Evolutionary conservation across 2,329 filamentous ascomycete species (phyloP), one percentile per base, ranked within the genome.

Genomic region (Colletotrichum shisoi): DNA sequence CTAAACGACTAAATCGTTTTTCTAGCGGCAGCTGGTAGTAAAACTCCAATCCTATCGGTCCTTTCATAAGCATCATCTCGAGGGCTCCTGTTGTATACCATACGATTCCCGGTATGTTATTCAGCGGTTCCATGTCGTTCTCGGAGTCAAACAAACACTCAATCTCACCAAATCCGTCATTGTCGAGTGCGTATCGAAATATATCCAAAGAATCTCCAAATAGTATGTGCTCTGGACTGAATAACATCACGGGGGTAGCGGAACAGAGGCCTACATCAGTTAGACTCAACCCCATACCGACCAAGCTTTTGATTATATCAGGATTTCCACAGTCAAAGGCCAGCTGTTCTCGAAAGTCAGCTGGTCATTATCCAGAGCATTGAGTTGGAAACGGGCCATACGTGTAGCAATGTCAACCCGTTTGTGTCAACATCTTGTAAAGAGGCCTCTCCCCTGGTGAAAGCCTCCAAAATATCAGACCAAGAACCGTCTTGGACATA

Each of bases 401-500:
- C 61, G n/a, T 58, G 34, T 42, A 63, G n/a, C 13, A 63, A 6
- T 9, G 61, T 45, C 7, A 1, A 6, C 12, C 61, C 61, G 0
- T 2, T 0, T 0, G 12, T 1, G 3, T 44, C 1, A 15, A 54
- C 8, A 34, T 51, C 61, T 2, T 24, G 27, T 0, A 57, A 6
- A 7, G 52, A 63, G 3, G 62, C 40, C 5, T 39, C 7, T 5
- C 13, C 15, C 6, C 34, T 15, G 3, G 15, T 19, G 0, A 59
- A 39, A 0, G 17, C 45, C 6, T 19, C 1, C 0, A 39, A 7
- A 7, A 45, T 13, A 3, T n/a, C 27, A 2, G 0, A 1, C 62
- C 24, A 21, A 1, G 15, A 13, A 4, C 31, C 39, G 0, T 1
- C 0, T 3, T 0, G 0, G 0, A 19, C 15, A 3, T 13, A 39